Conservation (phyloP, 495 filamentous ascomycete genomes). For the Penicillium coprophilum region DNA sequence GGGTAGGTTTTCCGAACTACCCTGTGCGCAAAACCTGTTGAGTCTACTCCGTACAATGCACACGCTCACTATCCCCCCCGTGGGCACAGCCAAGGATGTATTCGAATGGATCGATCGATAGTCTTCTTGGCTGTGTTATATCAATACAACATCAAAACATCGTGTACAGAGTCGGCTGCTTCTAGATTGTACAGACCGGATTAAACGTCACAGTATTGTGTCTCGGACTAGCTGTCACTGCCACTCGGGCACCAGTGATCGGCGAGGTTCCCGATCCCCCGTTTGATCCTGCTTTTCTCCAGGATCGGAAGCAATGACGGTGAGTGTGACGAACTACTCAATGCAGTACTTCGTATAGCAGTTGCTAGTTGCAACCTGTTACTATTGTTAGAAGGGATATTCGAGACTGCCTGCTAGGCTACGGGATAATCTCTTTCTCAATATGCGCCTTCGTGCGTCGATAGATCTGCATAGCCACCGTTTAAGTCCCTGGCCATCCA, state of each 20-base stretch:
- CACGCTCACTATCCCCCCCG: constrained; percentile 7
- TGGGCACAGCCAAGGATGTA: background rate
- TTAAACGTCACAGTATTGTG: constrained; percentile 4
- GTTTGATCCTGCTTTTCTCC: background rate
- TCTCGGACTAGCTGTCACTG: constrained; percentile 5
- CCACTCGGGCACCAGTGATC: constrained; percentile 8
- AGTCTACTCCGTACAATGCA: constrained; percentile 6
- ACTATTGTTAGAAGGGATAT: constrained; percentile 7
- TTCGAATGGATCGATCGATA: background rate
- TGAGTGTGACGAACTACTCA: background rate
- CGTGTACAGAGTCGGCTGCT: background rate
- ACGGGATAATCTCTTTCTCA: background rate
- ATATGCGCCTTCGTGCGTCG: background rate
- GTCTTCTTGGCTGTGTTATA: constrained; percentile 1
- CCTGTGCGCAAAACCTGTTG: background rate
- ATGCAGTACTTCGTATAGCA: background rate
- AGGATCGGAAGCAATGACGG: constrained; percentile 1
- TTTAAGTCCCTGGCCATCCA: background rate
- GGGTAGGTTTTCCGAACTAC: constrained; percentile 8
- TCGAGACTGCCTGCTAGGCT: constrained; percentile 12
- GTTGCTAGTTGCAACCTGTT: background rate
- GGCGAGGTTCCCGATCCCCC: constrained; percentile 2
- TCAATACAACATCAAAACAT: background rate
- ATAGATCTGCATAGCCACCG: constrained; percentile 13
- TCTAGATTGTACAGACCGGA: background rate